Evolutionary conservation across 768 basidiomycete genomes (phyloP), one percentile per base, ranked within the genome.

Genomic region (Boletus sp.): DNA sequence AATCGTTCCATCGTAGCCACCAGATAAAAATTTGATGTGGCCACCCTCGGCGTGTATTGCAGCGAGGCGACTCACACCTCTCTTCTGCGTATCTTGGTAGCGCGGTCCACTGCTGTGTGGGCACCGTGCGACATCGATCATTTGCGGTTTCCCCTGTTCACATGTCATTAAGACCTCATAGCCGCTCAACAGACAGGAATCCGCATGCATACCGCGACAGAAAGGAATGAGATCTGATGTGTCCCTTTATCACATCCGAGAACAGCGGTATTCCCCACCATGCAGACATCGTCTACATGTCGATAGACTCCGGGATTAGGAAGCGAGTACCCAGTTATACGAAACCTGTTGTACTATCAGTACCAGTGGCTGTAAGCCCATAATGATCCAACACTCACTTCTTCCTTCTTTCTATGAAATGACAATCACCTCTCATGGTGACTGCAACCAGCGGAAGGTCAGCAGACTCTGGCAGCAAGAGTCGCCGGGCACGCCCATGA

Each of bases 281-380:
- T 69, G 51, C 75, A 73, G 21, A 75, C 79, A 58, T 83, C 79
- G 42, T 71, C 72, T 50, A 81, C 79, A 57, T 76, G 76, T 33
- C 71, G 68, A 59, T 70, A 67, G 29, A 57, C 59, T 35, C 65
- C 67, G 4, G 69, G 57, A 58, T 71, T 73, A 47, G 75, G 75
- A 54, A 77, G 62, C 4, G 77, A 80, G 50, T 64, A 67, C 15
- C 64, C 60, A 23, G 69, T 69, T 46, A 75, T 69, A 50, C 77
- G 68, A 43, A 65, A 67, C 47, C 75, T 75, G 57, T 47, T 49
- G 47, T 46, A 49, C 40, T 32, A 61, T 64, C 46, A 65, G 44
- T 32, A 61, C 63, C 46, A 65, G 44, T 46, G 61, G 52, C 37
- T 50, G 48, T 47, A 47, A 23, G 43, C 51, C 23, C 25, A 47